Percentiles rank a stretch among this genome's conserved stretches.
phyloP scores from a whole-genome alignment of 1,284 basidiomycete genomes.

The Hymenochaete sp. region DNA sequence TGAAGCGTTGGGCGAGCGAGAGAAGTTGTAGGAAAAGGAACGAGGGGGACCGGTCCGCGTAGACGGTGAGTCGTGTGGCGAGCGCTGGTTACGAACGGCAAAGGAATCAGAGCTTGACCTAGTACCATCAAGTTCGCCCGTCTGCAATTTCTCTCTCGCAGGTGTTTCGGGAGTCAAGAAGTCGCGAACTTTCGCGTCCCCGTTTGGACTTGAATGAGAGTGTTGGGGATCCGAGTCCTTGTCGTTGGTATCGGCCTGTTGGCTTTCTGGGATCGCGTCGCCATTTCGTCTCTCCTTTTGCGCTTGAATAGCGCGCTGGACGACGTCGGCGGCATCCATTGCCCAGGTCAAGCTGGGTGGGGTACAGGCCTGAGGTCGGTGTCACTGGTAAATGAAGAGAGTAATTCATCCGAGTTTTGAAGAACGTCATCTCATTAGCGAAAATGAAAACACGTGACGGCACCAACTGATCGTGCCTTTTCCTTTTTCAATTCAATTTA shows the following conservation, averaged over 20 bases:
- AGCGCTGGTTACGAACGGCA: conserved; percentile 2
- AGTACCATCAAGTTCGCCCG: background rate
- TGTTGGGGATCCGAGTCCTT: background rate
- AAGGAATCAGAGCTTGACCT: background rate
- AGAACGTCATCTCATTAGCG: no score
- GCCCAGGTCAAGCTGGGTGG: no score
- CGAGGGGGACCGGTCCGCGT: conserved; percentile 64
- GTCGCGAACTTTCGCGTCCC: background rate
- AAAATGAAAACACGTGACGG: no score
- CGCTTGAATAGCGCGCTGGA: conserved; percentile 3
- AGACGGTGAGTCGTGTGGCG: conserved; percentile 44
- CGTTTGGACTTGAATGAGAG: background rate
- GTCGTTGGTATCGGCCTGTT: background rate
- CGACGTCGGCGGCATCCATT: conserved; percentile 9
- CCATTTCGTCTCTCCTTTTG: background rate
- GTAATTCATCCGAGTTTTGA: no score
- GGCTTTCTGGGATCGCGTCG: background rate
- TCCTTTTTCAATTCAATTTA: no score
- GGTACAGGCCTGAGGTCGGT: no score
- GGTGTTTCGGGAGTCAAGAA: background rate
- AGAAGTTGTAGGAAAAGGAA: conserved; percentile 55
- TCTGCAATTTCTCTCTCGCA: no score
- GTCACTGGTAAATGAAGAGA: no score
- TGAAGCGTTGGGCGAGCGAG: conserved; percentile 34
- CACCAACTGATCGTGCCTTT: no score